A percentile compares a stretch with the other conserved stretches of the same genome.
phyloP scores from a whole-genome alignment of 345 rosid genomes.

The Excoecaria cochinchinensis region DNA sequence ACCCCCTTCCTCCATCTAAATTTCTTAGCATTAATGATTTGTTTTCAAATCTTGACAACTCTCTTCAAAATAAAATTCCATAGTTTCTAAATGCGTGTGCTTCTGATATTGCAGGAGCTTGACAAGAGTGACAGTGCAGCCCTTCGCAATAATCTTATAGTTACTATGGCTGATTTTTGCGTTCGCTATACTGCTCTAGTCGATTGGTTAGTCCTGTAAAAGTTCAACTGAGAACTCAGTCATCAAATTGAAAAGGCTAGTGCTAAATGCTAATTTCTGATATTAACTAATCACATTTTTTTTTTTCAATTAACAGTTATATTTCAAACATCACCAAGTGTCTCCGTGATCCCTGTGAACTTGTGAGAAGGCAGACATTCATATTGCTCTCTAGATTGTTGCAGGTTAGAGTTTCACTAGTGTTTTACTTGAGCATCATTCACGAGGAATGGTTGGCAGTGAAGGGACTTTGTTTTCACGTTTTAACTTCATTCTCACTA shows the following conservation, averaged over 20 bases:
- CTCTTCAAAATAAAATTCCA: background rate
- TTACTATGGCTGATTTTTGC: constrained; percentile 86
- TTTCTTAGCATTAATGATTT: background rate
- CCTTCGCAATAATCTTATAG: constrained; percentile 88
- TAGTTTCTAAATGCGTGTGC: constrained; percentile 1
- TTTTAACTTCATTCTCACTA: constrained; percentile 15
- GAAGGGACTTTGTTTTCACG: background rate
- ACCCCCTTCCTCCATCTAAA: background rate
- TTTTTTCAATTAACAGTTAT: constrained; percentile 52
- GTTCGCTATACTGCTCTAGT: constrained; percentile 88
- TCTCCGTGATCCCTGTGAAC: constrained; percentile 83
- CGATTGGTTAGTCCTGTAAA: constrained; percentile 69
- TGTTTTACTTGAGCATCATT: background rate
- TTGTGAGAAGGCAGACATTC: constrained; percentile 92
- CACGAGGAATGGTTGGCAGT: constrained; percentile 1
- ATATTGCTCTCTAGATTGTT: constrained; percentile 83
- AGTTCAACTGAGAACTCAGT: constrained; percentile 9
- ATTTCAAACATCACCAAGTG: constrained; percentile 82
- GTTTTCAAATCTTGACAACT: background rate
- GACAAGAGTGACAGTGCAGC: constrained; percentile 86
- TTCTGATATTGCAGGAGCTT: constrained; percentile 62
- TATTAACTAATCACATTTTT: constrained; percentile 22
- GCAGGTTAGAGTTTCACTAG: constrained; percentile 50
- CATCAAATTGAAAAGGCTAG: constrained; percentile 4
- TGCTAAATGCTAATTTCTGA: constrained; percentile 17